Conservation (phyloP, 2,329 filamentous ascomycete species). For the Fusarium liriodendri region DNA sequence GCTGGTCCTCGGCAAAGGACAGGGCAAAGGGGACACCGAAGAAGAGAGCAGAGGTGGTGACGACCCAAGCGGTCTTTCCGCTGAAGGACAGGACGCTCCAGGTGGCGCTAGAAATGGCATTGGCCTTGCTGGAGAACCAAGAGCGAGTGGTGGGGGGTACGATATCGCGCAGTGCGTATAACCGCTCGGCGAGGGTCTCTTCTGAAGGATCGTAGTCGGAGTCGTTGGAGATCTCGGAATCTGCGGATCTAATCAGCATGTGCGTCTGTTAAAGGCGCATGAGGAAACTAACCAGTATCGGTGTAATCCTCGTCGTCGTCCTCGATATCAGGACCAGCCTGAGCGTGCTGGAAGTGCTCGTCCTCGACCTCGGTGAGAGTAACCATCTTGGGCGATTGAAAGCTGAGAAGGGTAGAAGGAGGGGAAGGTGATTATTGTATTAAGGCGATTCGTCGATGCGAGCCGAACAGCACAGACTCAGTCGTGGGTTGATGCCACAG, state of each 20-base stretch:
- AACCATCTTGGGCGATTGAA: slow-evolving; percentile 75
- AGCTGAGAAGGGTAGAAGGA: slow-evolving; percentile 1
- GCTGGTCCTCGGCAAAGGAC: slow-evolving; percentile 94
- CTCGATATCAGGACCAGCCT: slow-evolving; percentile 79
- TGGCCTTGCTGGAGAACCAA: slow-evolving; percentile 71
- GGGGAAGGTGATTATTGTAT: slow-evolving; percentile 15
- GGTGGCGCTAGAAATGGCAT: slow-evolving; percentile 61
- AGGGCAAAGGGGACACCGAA: slow-evolving; percentile 94
- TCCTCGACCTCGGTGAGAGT: slow-evolving; percentile 97
- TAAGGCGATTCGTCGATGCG: slow-evolving; percentile 5
- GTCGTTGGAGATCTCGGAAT: slow-evolving; percentile 87
- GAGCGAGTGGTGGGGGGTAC: slow-evolving; percentile 78
- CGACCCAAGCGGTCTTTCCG: slow-evolving; percentile 90
- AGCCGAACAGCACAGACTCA: not conserved
- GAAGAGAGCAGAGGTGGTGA: slow-evolving; percentile 89
- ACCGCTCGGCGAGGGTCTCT: slow-evolving; percentile 74
- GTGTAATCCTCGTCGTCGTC: slow-evolving; percentile 89
- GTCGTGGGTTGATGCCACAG: not conserved
- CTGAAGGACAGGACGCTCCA: slow-evolving; percentile 74
- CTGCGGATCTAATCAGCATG: slow-evolving; percentile 59
- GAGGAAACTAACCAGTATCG: slow-evolving; percentile 78
- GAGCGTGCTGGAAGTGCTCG: slow-evolving; percentile 86
- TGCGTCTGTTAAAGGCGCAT: slow-evolving; percentile 4
- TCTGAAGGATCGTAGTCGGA: slow-evolving; percentile 72
- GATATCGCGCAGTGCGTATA: slow-evolving; percentile 80